These are phyloP conservation scores for Fusarium chaquense DNA, from an alignment of 2,329 filamentous ascomycete species.

Conservation along the genomic window DNA sequence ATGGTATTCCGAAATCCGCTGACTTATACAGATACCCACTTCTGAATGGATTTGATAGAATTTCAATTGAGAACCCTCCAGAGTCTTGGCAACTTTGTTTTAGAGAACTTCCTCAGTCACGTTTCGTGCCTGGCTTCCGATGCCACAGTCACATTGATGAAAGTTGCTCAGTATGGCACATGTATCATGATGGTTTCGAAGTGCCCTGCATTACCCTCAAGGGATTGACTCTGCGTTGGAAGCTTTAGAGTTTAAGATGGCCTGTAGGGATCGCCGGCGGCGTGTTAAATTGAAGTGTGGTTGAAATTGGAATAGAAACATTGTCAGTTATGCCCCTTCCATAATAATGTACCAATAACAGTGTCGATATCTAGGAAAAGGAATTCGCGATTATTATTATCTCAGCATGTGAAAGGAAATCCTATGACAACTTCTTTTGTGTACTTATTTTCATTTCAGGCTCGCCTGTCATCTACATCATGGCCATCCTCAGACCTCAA, in stretches of 20 bases:
- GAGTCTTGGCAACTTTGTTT: slow-evolving; percentile 6
- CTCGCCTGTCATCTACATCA: neutral
- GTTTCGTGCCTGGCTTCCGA: neutral
- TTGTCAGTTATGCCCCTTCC: neutral
- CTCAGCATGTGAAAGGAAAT: too few species aligned
- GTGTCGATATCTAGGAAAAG: too few species aligned
- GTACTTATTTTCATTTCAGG: neutral
- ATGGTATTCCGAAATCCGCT: slow-evolving; percentile 5
- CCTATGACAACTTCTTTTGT: neutral
- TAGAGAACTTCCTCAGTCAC: neutral
- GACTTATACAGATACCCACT: slow-evolving; percentile 5
- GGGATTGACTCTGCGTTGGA: neutral
- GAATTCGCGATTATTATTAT: neutral
- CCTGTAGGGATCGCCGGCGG: slow-evolving; percentile 24
- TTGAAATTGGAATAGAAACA: slow-evolving; percentile 7
- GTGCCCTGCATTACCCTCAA: neutral
- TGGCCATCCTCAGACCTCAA: neutral
- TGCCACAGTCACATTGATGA: neutral
- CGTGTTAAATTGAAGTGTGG: neutral
- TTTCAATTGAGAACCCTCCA: neutral
- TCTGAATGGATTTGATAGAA: neutral
- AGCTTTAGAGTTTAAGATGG: slow-evolving; percentile 16
- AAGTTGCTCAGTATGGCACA: neutral
- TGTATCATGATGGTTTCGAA: slow-evolving; percentile 25
- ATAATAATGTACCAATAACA: neutral